These are phyloP conservation scores for Chaetomium sp. DNA, from an alignment of 2,329 filamentous ascomycete genomes.

Conservation along the genomic window DNA sequence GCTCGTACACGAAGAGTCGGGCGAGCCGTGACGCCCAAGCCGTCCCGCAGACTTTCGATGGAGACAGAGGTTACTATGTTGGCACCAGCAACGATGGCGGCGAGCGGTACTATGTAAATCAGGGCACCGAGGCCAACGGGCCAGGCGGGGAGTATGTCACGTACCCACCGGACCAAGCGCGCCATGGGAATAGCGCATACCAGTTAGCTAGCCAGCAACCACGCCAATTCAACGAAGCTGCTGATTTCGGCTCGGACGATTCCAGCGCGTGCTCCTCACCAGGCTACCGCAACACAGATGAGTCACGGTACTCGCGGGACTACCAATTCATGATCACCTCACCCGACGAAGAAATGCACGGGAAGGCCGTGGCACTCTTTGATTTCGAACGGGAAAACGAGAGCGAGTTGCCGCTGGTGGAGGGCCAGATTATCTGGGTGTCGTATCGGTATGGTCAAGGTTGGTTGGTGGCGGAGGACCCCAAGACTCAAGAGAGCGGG, in stretches of 20 bases:
- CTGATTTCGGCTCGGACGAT: constrained; percentile 50
- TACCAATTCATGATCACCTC: constrained; percentile 94
- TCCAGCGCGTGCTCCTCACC: constrained; percentile 56
- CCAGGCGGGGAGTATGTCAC: constrained; percentile 76
- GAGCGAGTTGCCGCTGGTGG: constrained; percentile 85
- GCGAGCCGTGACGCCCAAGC: constrained; percentile 35
- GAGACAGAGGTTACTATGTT: constrained; percentile 60
- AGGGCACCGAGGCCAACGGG: constrained; percentile 63
- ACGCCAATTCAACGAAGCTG: constrained; percentile 38
- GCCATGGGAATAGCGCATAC: constrained; percentile 48
- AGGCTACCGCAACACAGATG: constrained; percentile 53
- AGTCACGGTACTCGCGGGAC: constrained; percentile 79
- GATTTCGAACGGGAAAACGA: constrained; percentile 94
- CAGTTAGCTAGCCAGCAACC: constrained; percentile 40
- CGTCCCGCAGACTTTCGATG: constrained; percentile 44
- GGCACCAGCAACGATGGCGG: constrained; percentile 63
- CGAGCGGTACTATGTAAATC: constrained; percentile 68
- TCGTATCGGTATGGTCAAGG: constrained; percentile 94
- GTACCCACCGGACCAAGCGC: constrained; percentile 60
- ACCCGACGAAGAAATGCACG: constrained; percentile 95
- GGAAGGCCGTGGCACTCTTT: constrained; percentile 90
- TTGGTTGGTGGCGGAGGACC: constrained; percentile 95
- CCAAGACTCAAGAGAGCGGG: constrained; percentile 87
- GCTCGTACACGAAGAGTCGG: constrained; percentile 41
- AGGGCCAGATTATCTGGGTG: constrained; percentile 94